Conservation (phyloP, 495 filamentous ascomycete genomes). For the Evernia prunastri region DNA sequence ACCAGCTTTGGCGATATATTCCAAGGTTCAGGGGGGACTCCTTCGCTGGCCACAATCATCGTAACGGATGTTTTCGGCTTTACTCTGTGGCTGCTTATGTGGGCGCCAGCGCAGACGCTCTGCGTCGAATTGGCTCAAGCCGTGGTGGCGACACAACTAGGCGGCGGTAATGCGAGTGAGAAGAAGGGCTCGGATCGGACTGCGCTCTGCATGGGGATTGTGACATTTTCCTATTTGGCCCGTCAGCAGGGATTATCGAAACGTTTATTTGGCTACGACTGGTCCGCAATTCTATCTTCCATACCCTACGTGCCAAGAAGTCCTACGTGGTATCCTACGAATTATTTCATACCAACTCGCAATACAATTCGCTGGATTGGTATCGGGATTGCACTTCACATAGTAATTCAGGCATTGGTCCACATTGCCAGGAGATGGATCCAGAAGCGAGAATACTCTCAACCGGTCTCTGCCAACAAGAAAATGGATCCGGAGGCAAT, state of each 20-base stretch:
- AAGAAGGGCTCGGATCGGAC: conserved; percentile 68
- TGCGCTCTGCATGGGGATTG: conserved; percentile 72
- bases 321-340: conserved; percentile 13
- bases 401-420: conserved; percentile 68
- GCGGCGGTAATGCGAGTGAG: conserved; percentile 73
- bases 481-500: conserved; percentile 53
- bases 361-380: conserved; percentile 47
- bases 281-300: conserved; percentile 25
- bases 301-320: conserved; percentile 24
- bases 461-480: conserved; percentile 40
- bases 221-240: conserved; percentile 60
- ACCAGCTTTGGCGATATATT: conserved; percentile 67
- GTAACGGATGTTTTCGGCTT: conserved; percentile 76
- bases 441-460: conserved; percentile 44
- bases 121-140: conserved; percentile 92
- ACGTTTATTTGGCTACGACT: conserved; percentile 28
- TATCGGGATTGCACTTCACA: conserved; percentile 72
- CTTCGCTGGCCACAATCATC: conserved; percentile 73
- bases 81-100: conserved; percentile 81
- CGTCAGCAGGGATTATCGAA: conserved; percentile 41
- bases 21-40: conserved; percentile 61
- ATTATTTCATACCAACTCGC: conserved; percentile 18
- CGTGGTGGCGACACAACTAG: conserved; percentile 88
- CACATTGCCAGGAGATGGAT: conserved; percentile 49
- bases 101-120: conserved; percentile 80